Percentiles rank a stretch among this genome's conserved stretches.
Evolutionary conservation across 192 early-diverging fungal species (phyloP).

Genomic region (Piromyces sp.): DNA sequence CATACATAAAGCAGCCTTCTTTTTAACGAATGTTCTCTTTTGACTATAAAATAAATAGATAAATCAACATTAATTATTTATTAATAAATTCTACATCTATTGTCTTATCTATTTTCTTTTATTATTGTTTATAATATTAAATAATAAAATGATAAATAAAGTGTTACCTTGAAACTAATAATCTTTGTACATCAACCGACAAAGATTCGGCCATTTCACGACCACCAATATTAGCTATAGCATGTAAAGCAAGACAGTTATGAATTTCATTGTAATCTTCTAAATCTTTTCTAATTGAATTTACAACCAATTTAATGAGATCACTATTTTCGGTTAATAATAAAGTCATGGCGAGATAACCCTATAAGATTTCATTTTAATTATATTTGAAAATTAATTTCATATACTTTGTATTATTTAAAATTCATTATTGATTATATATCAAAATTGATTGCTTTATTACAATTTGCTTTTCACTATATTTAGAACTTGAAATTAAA

Average conservation of each 20-base stretch:
- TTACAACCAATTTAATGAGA: constrained; percentile 61
- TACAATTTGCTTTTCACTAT: constrained; percentile 97
- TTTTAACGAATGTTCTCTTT: constrained; percentile 74
- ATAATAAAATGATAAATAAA: too few species aligned
- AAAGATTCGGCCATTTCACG: constrained; percentile 79
- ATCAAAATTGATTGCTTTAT: too few species aligned
- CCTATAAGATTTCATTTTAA: constrained; percentile 29
- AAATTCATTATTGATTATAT: neutral
- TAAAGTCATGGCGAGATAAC: constrained; percentile 87
- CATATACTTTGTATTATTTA: neutral
- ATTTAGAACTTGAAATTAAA: constrained; percentile 72
- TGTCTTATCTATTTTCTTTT: neutral
- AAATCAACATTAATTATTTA: too few species aligned
- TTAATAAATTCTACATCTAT: too few species aligned
- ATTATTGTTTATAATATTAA: too few species aligned
- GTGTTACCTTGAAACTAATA: constrained; percentile 69
- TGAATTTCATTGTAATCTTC: constrained; percentile 63
- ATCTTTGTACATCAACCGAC: constrained; percentile 60
- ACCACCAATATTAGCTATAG: constrained; percentile 91
- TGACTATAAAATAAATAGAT: constrained; percentile 10
- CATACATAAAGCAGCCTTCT: constrained; percentile 91
- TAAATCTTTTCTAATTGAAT: constrained; percentile 78
- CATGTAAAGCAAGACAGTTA: constrained; percentile 81
- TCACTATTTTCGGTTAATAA: constrained; percentile 79
- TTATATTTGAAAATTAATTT: neutral